Conservation (phyloP, 176 grass and related monocot genomes). For the Eleusine coracana region DNA sequence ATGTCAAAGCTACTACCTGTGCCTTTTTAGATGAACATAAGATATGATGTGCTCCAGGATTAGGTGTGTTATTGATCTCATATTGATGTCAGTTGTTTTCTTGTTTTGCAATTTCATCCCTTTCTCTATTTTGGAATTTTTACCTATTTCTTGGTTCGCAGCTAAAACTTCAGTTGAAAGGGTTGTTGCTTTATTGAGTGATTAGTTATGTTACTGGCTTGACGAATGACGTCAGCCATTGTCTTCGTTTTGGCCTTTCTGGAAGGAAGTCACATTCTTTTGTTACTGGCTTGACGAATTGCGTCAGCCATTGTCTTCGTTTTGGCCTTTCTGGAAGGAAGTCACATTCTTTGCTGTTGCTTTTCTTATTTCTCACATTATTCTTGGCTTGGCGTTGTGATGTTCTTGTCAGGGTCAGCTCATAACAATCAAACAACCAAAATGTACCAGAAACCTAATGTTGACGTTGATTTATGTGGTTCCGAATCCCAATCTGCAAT, state of each 20-base stretch:
- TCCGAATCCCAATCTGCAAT: background rate
- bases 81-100: background rate
- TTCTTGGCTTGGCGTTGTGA: slow-evolving; percentile 14
- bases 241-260: slow-evolving; percentile 17
- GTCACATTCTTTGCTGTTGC: slow-evolving; percentile 37
- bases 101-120: background rate
- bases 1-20: background rate
- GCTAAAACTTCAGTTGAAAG: slow-evolving; percentile 24
- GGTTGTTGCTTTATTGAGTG: slow-evolving; percentile 10
- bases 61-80: background rate
- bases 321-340: slow-evolving; percentile 37
- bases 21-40: background rate
- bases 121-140: slow-evolving; percentile 3
- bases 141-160: slow-evolving; percentile 1
- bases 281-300: slow-evolving; percentile 3
- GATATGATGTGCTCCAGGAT: too few species aligned
- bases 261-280: slow-evolving; percentile 44
- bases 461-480: background rate
- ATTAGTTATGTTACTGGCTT: slow-evolving; percentile 4
- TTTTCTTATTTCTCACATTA: slow-evolving; percentile 10
- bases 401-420: slow-evolving; percentile 38
- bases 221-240: background rate
- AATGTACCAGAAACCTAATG: slow-evolving; percentile 29
- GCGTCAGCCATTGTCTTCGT: background rate
- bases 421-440: slow-evolving; percentile 13